Evolutionary conservation across 1,284 basidiomycete species (phyloP).

Genomic region (Singerocomus inundabilis): DNA sequence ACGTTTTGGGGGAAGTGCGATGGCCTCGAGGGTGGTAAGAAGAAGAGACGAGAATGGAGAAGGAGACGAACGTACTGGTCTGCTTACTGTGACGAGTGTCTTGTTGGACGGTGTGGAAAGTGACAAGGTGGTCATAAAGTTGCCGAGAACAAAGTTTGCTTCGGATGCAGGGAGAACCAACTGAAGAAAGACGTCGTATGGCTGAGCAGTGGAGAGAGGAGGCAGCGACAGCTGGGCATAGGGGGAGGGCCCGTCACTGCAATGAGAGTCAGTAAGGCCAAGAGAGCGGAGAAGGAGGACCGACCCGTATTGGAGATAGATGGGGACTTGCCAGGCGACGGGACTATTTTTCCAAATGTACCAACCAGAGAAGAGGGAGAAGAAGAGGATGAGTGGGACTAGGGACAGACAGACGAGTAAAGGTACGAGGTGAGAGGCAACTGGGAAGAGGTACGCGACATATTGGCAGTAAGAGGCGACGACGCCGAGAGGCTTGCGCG

Average conservation of each 20-base stretch:
- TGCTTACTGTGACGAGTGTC: conserved; percentile 55
- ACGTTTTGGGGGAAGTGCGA: conserved; percentile 45
- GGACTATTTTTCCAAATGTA: conserved; percentile 70
- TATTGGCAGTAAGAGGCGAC: conserved; percentile 4
- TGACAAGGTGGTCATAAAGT: conserved; percentile 73
- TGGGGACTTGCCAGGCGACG: conserved; percentile 59
- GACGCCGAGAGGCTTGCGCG: conserved; percentile 3
- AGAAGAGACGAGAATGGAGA: conserved; percentile 2
- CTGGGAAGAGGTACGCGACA: conserved; percentile 38
- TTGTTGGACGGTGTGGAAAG: conserved; percentile 57
- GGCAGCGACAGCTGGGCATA: conserved; percentile 57
- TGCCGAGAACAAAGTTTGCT: conserved; percentile 68
- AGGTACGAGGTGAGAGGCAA: conserved; percentile 59
- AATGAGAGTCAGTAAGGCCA: conserved; percentile 6
- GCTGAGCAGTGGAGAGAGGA: conserved; percentile 53
- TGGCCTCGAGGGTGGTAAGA: conserved; percentile 45
- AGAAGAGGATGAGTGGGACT: conserved; percentile 56
- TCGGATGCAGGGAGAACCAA: conserved; percentile 66
- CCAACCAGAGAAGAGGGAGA: conserved; percentile 65
- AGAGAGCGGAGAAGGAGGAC: conserved; percentile 21
- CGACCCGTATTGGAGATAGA: conserved; percentile 77
- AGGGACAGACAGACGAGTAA: conserved; percentile 57
- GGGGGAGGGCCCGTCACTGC: conserved; percentile 60
- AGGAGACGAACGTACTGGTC: conserved; percentile 52
- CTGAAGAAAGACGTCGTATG: conserved; percentile 68